Evolutionary conservation across 371 early-diverging fungal genomes (phyloP), one percentile per base, ranked within the genome.

Genomic region (Funneliformis caledonium): DNA sequence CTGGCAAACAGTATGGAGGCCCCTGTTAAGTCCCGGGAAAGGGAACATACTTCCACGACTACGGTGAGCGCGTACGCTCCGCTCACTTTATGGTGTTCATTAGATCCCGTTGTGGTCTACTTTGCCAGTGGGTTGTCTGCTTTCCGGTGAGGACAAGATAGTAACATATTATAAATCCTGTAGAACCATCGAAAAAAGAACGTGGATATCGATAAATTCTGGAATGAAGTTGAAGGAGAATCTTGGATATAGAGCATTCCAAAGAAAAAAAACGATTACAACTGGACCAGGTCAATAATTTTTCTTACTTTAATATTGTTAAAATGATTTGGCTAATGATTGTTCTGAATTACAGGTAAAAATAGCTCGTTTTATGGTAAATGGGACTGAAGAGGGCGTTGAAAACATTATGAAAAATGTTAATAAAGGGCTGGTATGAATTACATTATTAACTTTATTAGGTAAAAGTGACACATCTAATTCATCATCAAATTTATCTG

Each of bases 71-170:
- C 80, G 2, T 80, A 37, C 80, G 72, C 59, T 26, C 80, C 72
- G 72, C 72, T 72, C 72, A 80, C 59, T 60, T 80, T 80, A 80
- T 80, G 72, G 42, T 7, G 80, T 80, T 72, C 59, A 72, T 72
- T 80, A 59, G 60, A 72, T 80, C 80, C 80, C 72, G 72, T 80
- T 61, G 48, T 80, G 80, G 61, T 80, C 75, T 80, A 73, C 56
- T 72, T 72, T 80, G 78, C 69, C 37, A 59, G 78, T 7, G 22
- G 78, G 0, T 5, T 69, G 70, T 78, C 75, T 80, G 80, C 42
- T 72, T 80, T 78, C 47, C 56, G 56, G 78, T 50, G 50, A 76
- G 48, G 37, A 26, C 6, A 59, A 72, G 33, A 80, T 72, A 6
- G 43, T 72, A 72, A 80, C 47, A 72, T 60, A 72, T 33, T 68